Evolutionary conservation across 225 moss, liverwort and hornwort genomes (phyloP).

Genomic region (Rhytidiadelphus loreus): DNA sequence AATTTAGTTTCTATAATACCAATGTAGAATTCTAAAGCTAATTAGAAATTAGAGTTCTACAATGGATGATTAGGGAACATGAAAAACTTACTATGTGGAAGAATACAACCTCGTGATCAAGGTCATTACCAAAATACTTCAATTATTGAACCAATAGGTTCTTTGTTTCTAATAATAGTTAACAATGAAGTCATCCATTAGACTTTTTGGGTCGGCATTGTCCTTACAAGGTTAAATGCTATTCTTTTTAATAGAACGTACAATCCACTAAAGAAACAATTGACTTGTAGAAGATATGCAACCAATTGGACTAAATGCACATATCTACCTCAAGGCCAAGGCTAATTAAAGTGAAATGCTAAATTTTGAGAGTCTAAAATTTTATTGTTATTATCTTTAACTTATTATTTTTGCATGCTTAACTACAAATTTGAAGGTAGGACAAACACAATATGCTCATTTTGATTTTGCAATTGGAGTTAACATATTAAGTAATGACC

Average conservation of each 20-base stretch:
- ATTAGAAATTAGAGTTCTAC: background rate
- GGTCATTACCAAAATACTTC: background rate
- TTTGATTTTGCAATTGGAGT: background rate
- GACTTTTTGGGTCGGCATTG: rapidly evolving
- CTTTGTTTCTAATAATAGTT: background rate
- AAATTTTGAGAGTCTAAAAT: background rate
- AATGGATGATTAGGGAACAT: background rate
- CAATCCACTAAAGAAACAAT: background rate
- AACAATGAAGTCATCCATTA: background rate
- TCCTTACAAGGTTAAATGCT: background rate
- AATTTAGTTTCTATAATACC: background rate
- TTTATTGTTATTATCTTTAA: background rate
- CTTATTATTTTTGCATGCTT: background rate
- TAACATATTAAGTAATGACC: no score
- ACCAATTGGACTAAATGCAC: background rate
- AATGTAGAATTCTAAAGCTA: rapidly evolving
- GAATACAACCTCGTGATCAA: rapidly evolving
- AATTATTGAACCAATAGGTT: background rate
- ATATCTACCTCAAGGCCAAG: background rate
- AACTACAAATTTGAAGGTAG: background rate
- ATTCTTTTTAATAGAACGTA: rapidly evolving
- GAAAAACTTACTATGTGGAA: rapidly evolving
- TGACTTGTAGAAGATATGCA: background rate
- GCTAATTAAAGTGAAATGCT: background rate
- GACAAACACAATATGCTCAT: no score